phyloP scores from a whole-genome alignment of 257 asterid species.

The Solanum chmielewskii region DNA sequence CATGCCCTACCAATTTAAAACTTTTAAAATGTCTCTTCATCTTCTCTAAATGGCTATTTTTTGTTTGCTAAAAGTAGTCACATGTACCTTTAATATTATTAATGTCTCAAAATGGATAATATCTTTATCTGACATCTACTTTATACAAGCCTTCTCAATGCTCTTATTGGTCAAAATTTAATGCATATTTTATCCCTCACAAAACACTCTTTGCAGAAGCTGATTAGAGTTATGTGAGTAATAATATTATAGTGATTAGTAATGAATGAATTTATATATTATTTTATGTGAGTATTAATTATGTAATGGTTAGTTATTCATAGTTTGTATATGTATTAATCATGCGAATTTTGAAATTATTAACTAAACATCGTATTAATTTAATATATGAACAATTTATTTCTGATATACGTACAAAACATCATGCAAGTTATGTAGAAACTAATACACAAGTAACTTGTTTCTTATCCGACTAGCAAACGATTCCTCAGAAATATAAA shows the following conservation, averaged over 20 bases:
- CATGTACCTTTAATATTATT: background rate
- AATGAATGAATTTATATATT: no score
- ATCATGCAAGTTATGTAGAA: background rate
- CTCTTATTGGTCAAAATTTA: background rate
- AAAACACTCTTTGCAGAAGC: background rate
- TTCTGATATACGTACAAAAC: no score
- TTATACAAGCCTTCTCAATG: background rate
- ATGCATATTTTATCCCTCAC: background rate
- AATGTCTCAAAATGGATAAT: background rate
- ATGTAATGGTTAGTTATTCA: no score
- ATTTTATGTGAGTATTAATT: no score
- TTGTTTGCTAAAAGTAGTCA: background rate
- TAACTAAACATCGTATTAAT: no score
- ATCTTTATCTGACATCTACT: background rate
- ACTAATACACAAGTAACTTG: no score
- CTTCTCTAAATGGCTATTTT: background rate
- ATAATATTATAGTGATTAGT: no score
- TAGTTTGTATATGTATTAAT: no score
- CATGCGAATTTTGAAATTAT: fast-evolving
- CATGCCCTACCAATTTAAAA: background rate
- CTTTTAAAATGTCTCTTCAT: background rate
- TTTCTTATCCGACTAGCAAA: no score
- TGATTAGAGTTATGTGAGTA: background rate
- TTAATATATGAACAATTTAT: background rate
- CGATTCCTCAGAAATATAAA: fast-evolving